Base-by-base conservation (phyloP, 352 stramenopile genomes). In the Globisporangium orthogonon region DNA sequence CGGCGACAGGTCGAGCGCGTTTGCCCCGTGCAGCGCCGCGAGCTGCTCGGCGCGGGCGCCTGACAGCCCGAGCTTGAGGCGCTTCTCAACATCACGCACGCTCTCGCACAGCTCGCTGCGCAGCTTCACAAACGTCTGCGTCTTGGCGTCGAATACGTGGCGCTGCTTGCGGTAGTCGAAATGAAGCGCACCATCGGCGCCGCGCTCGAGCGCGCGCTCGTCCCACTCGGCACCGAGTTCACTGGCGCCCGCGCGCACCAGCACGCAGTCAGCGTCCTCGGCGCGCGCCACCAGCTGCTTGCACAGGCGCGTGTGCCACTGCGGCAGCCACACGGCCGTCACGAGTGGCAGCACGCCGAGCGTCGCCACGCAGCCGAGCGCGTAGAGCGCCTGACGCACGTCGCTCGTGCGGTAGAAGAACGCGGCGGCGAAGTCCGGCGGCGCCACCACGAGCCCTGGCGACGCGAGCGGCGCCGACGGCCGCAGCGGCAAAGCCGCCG, bases 161-260 rank as follows among this genome's bases (percentile, higher is more conserved):
- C 82, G 79, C 56, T 71, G 77, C 48, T 88, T 87, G 58, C 74
- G 66, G 63, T 78, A 90, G 50, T 89, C 76, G 23, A 92, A 92
- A 74, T 78, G 86, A 5, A 55, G 49, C 14, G 18, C 29, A 11
- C 17, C 54, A 45, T 15, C 70, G 58, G 29, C 30, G 54, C 17
- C 57, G 33, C 23, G 60, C 4, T 23, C 33, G 17, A 89, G 59
- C 11, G 37, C 48, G 52, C 74, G 88, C 59, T 81, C 70, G 35
- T 81, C 65, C 66, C 73, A 89, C 28, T 56, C 53, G 6, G 45
- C 49, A 7, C 57, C 50, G 45, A 56, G 11, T 15, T 50, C 57
- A 0, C 31, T 50, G 10, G 52, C 40, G 23, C 56, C 51, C 5
- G 44, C 45, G 56, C 67, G 67, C 44, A 86, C 72, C 31, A 92